Conservation (phyloP, 768 basidiomycete genomes). For the Panellus pusillus region DNA sequence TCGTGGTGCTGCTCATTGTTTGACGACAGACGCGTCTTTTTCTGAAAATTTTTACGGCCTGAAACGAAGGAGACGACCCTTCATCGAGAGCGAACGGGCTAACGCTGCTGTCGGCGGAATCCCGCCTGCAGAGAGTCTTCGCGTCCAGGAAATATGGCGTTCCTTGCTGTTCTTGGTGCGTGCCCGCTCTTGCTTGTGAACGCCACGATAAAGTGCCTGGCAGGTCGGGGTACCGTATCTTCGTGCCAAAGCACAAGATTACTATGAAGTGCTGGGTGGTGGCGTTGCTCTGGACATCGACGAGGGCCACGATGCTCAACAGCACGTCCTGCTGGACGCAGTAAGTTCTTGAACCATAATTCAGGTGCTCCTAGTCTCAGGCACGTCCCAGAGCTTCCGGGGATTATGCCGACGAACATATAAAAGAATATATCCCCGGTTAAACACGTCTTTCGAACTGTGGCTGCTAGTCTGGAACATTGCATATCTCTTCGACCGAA, state of each 20-base stretch:
- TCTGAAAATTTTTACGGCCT: slow-evolving; percentile 96
- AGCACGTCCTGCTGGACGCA: slow-evolving; percentile 50
- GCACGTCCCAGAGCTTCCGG: slow-evolving; percentile 44
- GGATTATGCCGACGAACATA: slow-evolving; percentile 60
- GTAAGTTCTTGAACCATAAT: slow-evolving; percentile 33
- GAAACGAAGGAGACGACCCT: slow-evolving; percentile 72
- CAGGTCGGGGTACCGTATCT: slow-evolving; percentile 90
- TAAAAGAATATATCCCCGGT: slow-evolving; percentile 79
- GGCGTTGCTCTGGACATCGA: slow-evolving; percentile 69
- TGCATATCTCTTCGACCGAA: slow-evolving; percentile 86
- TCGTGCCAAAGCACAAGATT: slow-evolving; percentile 85
- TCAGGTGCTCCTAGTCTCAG: slow-evolving; percentile 1
- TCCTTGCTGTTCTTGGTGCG: slow-evolving; percentile 81
- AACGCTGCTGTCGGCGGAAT: slow-evolving; percentile 66
- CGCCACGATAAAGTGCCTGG: background rate
- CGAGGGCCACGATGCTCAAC: slow-evolving; percentile 46
- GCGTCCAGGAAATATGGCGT: slow-evolving; percentile 65
- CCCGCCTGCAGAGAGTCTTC: slow-evolving; percentile 64
- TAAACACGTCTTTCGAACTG: slow-evolving; percentile 75
- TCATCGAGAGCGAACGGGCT: slow-evolving; percentile 68
- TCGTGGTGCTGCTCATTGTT: background rate
- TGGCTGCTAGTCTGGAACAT: slow-evolving; percentile 85
- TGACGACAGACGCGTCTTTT: slow-evolving; percentile 78
- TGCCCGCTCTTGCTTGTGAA: slow-evolving; percentile 1
- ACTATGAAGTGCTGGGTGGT: slow-evolving; percentile 88